Conservation (phyloP, 169 alveolate species). For the Plasmodium blacklocki region DNA sequence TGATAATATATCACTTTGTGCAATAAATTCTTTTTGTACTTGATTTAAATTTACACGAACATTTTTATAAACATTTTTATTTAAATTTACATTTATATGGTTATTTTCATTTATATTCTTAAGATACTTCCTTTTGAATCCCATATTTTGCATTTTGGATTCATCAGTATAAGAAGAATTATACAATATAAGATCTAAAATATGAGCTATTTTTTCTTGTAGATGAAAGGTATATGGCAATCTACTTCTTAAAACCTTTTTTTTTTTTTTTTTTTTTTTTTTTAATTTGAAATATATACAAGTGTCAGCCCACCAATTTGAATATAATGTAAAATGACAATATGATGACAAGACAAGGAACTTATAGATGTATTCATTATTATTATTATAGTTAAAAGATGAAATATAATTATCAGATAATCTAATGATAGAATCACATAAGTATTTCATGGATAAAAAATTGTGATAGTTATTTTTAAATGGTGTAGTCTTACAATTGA, state of each 20-base stretch:
- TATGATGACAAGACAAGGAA: conserved; percentile 26
- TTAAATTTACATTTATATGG: too few species aligned
- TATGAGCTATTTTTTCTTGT: conserved; percentile 32
- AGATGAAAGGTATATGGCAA: conserved; percentile 40
- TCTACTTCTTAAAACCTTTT: conserved; percentile 21
- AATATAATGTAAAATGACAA: conserved; percentile 34
- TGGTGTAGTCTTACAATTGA: background rate
- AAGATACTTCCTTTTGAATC: too few species aligned
- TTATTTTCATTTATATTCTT: too few species aligned
- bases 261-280: conserved; percentile 19
- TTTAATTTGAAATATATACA: conserved; percentile 17
- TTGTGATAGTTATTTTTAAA: conserved; percentile 9
- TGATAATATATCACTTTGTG: too few species aligned
- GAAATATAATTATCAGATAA: conserved; percentile 42
- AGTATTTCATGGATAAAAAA: conserved; percentile 22
- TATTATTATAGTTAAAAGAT: background rate
- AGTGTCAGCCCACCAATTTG: conserved; percentile 72
- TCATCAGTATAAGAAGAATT: background rate
- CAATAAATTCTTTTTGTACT: background rate
- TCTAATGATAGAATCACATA: conserved; percentile 17
- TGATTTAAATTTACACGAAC: background rate
- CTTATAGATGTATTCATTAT: conserved; percentile 6
- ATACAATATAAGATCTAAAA: conserved; percentile 11
- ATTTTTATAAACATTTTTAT: background rate
- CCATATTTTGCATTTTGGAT: too few species aligned